These are phyloP conservation scores for Chimonanthus salicifolius DNA, from an alignment of 164 flowering plant species.

Conservation along the genomic window DNA sequence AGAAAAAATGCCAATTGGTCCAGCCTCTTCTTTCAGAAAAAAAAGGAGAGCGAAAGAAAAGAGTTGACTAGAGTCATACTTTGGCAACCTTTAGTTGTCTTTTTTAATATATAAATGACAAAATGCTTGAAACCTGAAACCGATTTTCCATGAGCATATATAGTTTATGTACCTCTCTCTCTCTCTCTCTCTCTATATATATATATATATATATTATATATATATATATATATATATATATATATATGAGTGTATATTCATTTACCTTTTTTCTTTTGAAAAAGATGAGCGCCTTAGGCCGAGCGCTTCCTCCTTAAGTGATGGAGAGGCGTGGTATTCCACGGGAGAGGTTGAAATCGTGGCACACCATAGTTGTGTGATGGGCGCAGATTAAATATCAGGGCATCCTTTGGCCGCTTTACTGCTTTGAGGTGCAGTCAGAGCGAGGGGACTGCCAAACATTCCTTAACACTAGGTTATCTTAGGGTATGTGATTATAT, in stretches of 20 bases:
- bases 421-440: slow-evolving; percentile 32
- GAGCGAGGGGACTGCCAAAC: slow-evolving; percentile 30
- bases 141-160: not conserved
- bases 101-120: too few relatives aligned
- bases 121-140: not conserved
- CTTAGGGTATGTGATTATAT: not conserved
- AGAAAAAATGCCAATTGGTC: too few relatives aligned
- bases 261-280: slow-evolving; percentile 11
- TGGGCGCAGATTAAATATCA: slow-evolving; percentile 37
- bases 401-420: slow-evolving; percentile 33
- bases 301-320: slow-evolving; percentile 53
- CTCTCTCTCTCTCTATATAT: not conserved
- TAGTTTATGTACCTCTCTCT: not conserved
- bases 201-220: too few relatives aligned
- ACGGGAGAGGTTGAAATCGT: slow-evolving; percentile 52
- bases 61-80: too few relatives aligned
- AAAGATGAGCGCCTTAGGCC: slow-evolving; percentile 41
- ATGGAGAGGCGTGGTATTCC: slow-evolving; percentile 70
- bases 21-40: too few relatives aligned
- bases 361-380: slow-evolving; percentile 51
- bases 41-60: too few relatives aligned
- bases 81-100: too few relatives aligned
- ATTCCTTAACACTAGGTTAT: slow-evolving; percentile 2
- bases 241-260: too few relatives aligned
- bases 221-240: too few relatives aligned